Base-by-base conservation (phyloP, 768 basidiomycete species). In the Polyporus arcularius region DNA sequence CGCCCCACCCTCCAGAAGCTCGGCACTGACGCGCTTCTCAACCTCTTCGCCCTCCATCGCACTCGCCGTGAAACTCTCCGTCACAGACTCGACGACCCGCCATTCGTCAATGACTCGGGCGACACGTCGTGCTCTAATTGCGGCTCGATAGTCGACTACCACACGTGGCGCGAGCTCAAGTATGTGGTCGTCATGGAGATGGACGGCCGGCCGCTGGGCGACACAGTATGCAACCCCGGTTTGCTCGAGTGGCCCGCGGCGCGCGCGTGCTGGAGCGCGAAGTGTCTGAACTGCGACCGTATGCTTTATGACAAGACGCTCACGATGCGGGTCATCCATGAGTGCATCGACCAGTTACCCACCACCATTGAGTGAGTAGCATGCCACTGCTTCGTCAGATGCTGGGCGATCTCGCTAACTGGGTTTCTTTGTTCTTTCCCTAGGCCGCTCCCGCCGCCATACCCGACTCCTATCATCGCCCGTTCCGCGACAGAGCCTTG, bases 101-200 rank as follows among this genome's bases (percentile, higher is more conserved):
- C 86, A 3, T 88, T 88, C 71, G 84, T 88, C 41, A 73, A 72
- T 61, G 73, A 73, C 31, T 72, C 79, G 21, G 79, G 68, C 32
- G 83, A 83, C 3, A 75, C 80, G n/a, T 72, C 73, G n/a, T 88
- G 87, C 65, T 76, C 79, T 30, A 73, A 80, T 46, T 88, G 86
- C 70, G 73, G 79, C 40, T 71, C 71, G 3, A 42, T 65, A 18
- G 80, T 84, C 43, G 81, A 84, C 61, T 85, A 88, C 69, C 78
- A 81, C 54, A 83, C 84, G 6, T 87, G 87, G 87, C 77, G 84
- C 65, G 84, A 86, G 68, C 76, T 88, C 57, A 88, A 87, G 67
- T 77, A 82, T 65, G 79, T 73, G 49, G 80, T 87, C 55, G 67
- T 82, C 4, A 63, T 76, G 52, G 86, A 87, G 75, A 81, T 88